These are phyloP conservation scores for Cyberlindnera bimundalis DNA, from an alignment of 805 yeast species.

Conservation along the genomic window DNA sequence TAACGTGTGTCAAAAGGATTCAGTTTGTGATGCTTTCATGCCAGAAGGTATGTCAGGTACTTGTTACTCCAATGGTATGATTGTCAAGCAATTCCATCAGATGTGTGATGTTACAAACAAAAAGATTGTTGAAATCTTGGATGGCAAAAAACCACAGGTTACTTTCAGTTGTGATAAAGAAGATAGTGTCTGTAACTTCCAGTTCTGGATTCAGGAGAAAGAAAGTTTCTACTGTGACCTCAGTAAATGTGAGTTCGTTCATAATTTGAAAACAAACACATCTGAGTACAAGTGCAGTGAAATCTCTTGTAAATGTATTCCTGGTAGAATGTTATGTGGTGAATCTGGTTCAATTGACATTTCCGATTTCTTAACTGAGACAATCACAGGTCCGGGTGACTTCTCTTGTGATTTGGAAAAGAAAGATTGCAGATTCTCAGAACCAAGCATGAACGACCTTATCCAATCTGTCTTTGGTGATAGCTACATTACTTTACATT, in stretches of 20 bases:
- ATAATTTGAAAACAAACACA: slow-evolving; percentile 56
- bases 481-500: slow-evolving; percentile 74
- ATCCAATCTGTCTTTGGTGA: slow-evolving; percentile 94
- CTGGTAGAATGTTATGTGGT: slow-evolving; percentile 93
- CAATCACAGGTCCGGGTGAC: slow-evolving; percentile 91
- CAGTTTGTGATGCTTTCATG: slow-evolving; percentile 79
- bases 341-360: slow-evolving; percentile 91
- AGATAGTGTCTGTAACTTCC: slow-evolving; percentile 72
- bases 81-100: slow-evolving; percentile 78
- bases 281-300: slow-evolving; percentile 76
- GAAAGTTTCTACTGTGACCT: slow-evolving; percentile 92
- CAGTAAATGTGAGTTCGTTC: slow-evolving; percentile 64
- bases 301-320: slow-evolving; percentile 84
- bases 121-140: slow-evolving; percentile 75
- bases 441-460: slow-evolving; percentile 93
- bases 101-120: slow-evolving; percentile 93
- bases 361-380: slow-evolving; percentile 85
- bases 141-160: slow-evolving; percentile 84
- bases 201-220: slow-evolving; percentile 89
- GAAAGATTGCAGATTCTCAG: slow-evolving; percentile 74
- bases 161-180: slow-evolving; percentile 83
- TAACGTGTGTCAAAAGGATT: slow-evolving; percentile 72
- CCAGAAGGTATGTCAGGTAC: slow-evolving; percentile 86
- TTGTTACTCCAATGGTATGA: slow-evolving; percentile 81
- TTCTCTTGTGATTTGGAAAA: slow-evolving; percentile 70